Evolutionary conservation across 116 monocot species (phyloP).

Genomic region (Dioscorea cayenensis): DNA sequence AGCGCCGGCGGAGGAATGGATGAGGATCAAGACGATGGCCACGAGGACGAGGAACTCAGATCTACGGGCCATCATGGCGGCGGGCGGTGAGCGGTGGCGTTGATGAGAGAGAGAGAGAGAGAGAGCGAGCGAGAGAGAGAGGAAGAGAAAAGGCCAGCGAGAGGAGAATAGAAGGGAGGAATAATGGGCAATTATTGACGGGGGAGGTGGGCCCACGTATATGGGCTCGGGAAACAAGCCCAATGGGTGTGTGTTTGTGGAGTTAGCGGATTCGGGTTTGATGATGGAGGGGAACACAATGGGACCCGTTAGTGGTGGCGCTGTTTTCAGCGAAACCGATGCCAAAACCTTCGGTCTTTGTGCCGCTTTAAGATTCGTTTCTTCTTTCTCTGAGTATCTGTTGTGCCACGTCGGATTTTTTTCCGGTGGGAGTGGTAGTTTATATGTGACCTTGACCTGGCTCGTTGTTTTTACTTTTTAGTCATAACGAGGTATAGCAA

Average conservation of each 20-base stretch:
- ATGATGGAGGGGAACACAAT: too few relatives aligned
- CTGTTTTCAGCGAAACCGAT: background rate
- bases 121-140: background rate
- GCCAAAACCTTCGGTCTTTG: constrained; percentile 6
- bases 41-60: background rate
- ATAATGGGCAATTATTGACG: constrained; percentile 4
- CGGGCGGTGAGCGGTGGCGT: background rate
- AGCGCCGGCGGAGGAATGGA: background rate
- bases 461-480: too few relatives aligned
- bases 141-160: background rate
- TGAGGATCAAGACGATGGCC: background rate
- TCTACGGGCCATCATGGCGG: background rate
- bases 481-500: too few relatives aligned
- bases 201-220: background rate
- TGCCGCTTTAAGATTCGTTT: background rate
- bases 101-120: background rate
- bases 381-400: too few relatives aligned
- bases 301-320: too few relatives aligned
- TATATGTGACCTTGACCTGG: too few relatives aligned
- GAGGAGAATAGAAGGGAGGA: background rate
- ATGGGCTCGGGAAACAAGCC: background rate
- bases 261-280: background rate
- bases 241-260: background rate
- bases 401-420: too few relatives aligned
- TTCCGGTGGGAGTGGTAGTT: too few relatives aligned